Conservation (phyloP, 73 alveolate species). For the Diophrys sp. region DNA sequence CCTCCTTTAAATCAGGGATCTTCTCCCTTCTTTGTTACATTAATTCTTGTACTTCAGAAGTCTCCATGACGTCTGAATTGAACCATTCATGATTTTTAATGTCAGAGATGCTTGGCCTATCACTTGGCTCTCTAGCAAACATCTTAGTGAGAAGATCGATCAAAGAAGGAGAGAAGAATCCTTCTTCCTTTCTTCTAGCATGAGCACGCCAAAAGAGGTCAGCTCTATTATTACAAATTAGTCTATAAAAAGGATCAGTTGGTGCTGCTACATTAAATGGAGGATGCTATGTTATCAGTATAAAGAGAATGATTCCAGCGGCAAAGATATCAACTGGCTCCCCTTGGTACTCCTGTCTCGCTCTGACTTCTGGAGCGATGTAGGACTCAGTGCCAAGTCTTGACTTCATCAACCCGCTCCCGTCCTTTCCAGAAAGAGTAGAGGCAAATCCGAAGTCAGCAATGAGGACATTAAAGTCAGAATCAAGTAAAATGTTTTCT, state of each 20-base stretch:
- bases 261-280: conserved; percentile 65
- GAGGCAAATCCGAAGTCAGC: conserved; percentile 89
- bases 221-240: conserved; percentile 15
- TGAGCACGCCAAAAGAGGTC: conserved; percentile 66
- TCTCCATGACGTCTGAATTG: conserved; percentile 14
- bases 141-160: conserved; percentile 45
- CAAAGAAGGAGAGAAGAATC: conserved; percentile 49
- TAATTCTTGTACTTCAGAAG: background rate
- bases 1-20: too few species aligned
- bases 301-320: conserved; percentile 53
- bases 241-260: conserved; percentile 47
- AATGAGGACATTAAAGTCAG: conserved; percentile 62
- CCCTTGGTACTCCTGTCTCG: conserved; percentile 36
- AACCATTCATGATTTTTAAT: conserved; percentile 59
- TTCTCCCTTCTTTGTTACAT: background rate
- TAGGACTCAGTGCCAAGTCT: conserved; percentile 66
- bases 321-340: conserved; percentile 57
- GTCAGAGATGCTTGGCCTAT: conserved; percentile 55
- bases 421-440: conserved; percentile 48
- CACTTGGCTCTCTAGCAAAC: conserved; percentile 52
- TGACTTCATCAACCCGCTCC: conserved; percentile 32
- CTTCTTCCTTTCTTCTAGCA: conserved; percentile 26
- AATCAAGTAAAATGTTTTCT: conserved; percentile 74
- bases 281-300: conserved; percentile 57
- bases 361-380: conserved; percentile 69